Conservation (phyloP, 148 eudicot species). For the Diospyros kaki region DNA sequence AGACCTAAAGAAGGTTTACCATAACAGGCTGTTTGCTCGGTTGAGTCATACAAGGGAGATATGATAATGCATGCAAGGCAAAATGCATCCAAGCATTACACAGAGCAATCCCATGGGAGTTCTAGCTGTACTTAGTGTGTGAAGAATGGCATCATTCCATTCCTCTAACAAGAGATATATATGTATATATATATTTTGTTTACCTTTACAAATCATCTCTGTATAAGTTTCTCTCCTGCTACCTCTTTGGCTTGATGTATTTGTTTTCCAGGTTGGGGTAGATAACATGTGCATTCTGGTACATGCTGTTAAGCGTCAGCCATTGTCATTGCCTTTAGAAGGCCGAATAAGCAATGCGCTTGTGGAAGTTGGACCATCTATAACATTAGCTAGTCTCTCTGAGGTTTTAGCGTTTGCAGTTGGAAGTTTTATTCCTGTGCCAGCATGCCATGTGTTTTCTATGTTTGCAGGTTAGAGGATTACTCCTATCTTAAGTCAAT, state of each 20-base stretch:
- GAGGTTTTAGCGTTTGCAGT: conserved; percentile 99
- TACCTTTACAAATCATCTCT: conserved; percentile 1
- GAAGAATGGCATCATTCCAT: no score
- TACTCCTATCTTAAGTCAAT: conserved; percentile 9
- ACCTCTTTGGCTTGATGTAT: neutral
- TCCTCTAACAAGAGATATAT: no score
- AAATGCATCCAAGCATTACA: neutral
- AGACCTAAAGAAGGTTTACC: neutral
- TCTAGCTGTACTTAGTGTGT: no score
- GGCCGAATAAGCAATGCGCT: conserved; percentile 91
- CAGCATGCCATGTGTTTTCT: conserved; percentile 98
- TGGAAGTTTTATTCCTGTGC: conserved; percentile 97
- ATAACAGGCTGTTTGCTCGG: neutral
- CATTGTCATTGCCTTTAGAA: conserved; percentile 72
- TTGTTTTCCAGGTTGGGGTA: conserved; percentile 82
- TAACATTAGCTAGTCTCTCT: conserved; percentile 89
- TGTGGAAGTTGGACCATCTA: conserved; percentile 98
- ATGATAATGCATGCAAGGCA: neutral
- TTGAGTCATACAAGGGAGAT: neutral
- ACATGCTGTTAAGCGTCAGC: conserved; percentile 91
- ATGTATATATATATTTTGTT: no score
- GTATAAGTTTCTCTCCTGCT: neutral
- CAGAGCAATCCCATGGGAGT: neutral
- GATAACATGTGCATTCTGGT: conserved; percentile 99
- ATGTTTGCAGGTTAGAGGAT: conserved; percentile 87